These are phyloP conservation scores for Gaeumannomyces tritici DNA, from an alignment of 2,329 filamentous ascomycete genomes.

Conservation along the genomic window DNA sequence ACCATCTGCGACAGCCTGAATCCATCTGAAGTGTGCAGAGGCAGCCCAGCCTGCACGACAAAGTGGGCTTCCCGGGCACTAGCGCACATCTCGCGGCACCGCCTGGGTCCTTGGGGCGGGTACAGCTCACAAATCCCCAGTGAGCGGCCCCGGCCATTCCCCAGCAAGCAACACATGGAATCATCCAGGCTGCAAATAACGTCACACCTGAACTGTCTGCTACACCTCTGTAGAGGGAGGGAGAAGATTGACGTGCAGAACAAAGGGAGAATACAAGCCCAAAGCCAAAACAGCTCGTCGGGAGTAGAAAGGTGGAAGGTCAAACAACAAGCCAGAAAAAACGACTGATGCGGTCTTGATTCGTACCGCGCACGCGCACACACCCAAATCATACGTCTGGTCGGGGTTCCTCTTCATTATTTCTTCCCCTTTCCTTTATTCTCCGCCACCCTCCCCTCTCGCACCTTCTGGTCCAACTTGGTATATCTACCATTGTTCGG, in stretches of 20 bases:
- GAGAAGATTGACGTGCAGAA: not conserved
- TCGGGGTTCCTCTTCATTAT: not conserved
- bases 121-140: not conserved
- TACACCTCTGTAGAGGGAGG: not conserved
- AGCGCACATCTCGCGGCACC: not conserved
- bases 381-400: not conserved
- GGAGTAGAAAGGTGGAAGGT: not conserved
- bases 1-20: not conserved
- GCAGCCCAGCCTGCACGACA: not conserved
- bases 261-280: not conserved
- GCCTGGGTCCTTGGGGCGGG: not conserved
- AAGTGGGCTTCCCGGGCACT: not conserved
- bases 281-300: not conserved
- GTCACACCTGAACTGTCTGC: not conserved
- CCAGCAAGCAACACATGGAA: slow-evolving; percentile 1
- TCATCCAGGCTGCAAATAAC: slow-evolving; percentile 3
- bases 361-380: not conserved
- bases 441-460: not conserved
- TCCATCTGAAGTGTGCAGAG: not conserved
- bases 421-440: not conserved
- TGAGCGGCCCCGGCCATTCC: not conserved
- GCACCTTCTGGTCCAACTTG: not conserved
- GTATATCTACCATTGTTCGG: not conserved
- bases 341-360: not conserved
- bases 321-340: not conserved